These are phyloP conservation scores for Tetrapisispora taiwanensis DNA, from an alignment of 805 yeast species.

Conservation along the genomic window DNA sequence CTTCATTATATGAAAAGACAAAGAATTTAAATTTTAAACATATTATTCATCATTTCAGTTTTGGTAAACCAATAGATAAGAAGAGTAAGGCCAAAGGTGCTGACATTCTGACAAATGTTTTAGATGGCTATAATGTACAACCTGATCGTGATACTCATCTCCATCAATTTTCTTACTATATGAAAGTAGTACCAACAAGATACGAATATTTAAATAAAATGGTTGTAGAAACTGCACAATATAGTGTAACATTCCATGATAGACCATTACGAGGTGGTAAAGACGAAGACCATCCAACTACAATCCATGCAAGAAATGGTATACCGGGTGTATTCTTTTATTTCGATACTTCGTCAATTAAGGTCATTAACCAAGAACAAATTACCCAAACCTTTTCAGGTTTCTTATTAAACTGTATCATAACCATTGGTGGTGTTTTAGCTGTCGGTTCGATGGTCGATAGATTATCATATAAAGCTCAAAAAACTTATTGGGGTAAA, in stretches of 20 bases:
- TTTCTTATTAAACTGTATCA: constrained; percentile 70
- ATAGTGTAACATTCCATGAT: constrained; percentile 78
- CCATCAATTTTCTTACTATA: constrained; percentile 64
- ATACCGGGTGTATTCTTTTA: constrained; percentile 83
- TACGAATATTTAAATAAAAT: constrained; percentile 51
- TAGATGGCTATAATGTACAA: constrained; percentile 41
- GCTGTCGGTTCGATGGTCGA: constrained; percentile 88
- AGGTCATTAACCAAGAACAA: constrained; percentile 75
- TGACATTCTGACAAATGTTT: constrained; percentile 42
- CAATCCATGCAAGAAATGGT: constrained; percentile 76
- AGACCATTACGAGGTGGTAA: constrained; percentile 80
- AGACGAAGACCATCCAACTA: constrained; percentile 83
- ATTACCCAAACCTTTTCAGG: constrained; percentile 66
- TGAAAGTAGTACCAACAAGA: constrained; percentile 85
- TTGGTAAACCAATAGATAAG: constrained; percentile 40
- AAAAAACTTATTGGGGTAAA: constrained; percentile 47
- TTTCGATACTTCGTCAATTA: constrained; percentile 88
- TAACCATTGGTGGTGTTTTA: constrained; percentile 90
- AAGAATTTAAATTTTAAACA: constrained; percentile 70
- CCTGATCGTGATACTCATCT: constrained; percentile 37
- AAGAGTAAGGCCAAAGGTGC: constrained; percentile 1
- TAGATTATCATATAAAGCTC: constrained; percentile 82
- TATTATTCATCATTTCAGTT: constrained; percentile 66
- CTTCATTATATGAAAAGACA: constrained; percentile 55
- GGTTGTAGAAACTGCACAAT: constrained; percentile 73